These are phyloP conservation scores for Kurtzmaniella quercitrusa DNA, from an alignment of 1,139 yeast species.

Conservation along the genomic window DNA sequence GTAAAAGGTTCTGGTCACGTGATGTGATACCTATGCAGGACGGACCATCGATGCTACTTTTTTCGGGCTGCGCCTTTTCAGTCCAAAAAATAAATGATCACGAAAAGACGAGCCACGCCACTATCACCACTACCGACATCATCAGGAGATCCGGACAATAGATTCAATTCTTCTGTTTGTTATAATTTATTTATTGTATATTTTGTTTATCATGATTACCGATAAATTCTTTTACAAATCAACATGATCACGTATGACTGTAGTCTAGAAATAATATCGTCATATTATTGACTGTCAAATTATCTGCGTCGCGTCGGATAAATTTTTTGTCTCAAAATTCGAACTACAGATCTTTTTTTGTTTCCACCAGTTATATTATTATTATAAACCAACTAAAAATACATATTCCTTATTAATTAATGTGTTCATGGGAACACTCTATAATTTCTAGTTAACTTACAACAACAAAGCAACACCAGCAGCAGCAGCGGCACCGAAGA, in stretches of 20 bases:
- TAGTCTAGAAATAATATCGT: no score
- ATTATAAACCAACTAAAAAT: conserved; percentile 8
- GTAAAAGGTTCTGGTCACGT: no score
- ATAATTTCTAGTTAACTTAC: conserved; percentile 19
- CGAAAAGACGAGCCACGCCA: neutral
- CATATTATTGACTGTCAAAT: no score
- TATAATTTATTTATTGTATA: no score
- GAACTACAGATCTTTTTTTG: neutral
- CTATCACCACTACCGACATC: neutral
- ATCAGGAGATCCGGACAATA: no score
- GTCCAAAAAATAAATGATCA: neutral
- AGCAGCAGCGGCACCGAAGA: conserved; percentile 39
- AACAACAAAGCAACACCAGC: conserved; percentile 45
- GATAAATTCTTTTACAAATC: no score
- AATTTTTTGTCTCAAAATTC: neutral
- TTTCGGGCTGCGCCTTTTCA: neutral
- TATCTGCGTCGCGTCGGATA: neutral
- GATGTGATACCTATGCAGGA: no score
- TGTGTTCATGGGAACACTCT: conserved; percentile 6
- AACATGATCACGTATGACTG: no score
- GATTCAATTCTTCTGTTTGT: no score
- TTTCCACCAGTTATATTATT: conserved; percentile 2
- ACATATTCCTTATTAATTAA: conserved; percentile 7
- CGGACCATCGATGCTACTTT: no score
- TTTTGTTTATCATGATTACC: no score